phyloP scores from a whole-genome alignment of 768 basidiomycete genomes.

The Fomitopsis serialis region DNA sequence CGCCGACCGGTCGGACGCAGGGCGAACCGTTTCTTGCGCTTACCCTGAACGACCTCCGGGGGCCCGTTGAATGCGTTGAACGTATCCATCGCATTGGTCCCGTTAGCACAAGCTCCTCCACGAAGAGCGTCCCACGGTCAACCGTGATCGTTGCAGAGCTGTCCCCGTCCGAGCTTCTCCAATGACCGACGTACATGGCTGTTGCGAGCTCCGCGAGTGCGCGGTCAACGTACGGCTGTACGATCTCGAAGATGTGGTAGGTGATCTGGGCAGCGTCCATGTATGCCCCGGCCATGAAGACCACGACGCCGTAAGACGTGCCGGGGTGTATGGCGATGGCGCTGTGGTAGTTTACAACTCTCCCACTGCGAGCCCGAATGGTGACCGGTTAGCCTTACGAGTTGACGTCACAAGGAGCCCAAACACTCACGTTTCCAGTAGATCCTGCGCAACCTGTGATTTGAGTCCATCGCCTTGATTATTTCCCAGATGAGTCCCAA shows the following conservation, averaged over 20 bases:
- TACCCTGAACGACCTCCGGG: neutral
- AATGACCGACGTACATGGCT: conserved; percentile 19
- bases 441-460: conserved; percentile 16
- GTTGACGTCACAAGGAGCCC: neutral
- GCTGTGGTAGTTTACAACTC: neutral
- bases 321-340: conserved; percentile 23
- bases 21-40: conserved; percentile 9
- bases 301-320: conserved; percentile 22
- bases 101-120: conserved; percentile 8
- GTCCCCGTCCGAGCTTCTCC: conserved; percentile 9
- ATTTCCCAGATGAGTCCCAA: conserved; percentile 20
- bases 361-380: neutral
- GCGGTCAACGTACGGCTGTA: conserved; percentile 23
- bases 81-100: conserved; percentile 14
- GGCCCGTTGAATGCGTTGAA: conserved; percentile 10
- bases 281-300: conserved; percentile 21
- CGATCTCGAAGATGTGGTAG: conserved; percentile 19
- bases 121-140: conserved; percentile 19
- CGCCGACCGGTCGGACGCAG: conserved; percentile 20
- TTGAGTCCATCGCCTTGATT: conserved; percentile 16
- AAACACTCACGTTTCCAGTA: conserved; percentile 24
- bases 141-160: conserved; percentile 11
- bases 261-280: conserved; percentile 18
- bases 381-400: neutral
- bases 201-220: conserved; percentile 9